Conservation (phyloP, 108 stramenopile species). For the Chaetoceros muelleri region DNA sequence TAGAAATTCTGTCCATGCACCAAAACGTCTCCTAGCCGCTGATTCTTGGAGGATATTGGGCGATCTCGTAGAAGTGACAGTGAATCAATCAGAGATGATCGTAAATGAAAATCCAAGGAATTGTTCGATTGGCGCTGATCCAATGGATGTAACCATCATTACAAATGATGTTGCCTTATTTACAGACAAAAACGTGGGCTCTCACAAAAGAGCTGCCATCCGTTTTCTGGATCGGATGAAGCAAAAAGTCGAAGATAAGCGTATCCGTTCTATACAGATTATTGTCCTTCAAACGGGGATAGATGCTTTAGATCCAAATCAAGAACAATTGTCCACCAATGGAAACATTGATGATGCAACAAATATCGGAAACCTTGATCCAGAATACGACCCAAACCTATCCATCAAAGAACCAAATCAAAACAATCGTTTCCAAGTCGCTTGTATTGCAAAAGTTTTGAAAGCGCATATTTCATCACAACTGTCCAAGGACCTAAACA, state of each 20-base stretch:
- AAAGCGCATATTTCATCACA: neutral
- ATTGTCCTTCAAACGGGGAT: constrained; percentile 10
- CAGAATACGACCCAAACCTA: neutral
- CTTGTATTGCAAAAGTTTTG: neutral
- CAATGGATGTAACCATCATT: constrained; percentile 10
- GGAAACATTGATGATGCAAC: neutral
- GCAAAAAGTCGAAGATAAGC: constrained; percentile 1
- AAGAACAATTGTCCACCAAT: too few species aligned
- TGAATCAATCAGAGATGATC: constrained; percentile 1
- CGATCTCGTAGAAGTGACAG: neutral
- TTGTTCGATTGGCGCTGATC: neutral
- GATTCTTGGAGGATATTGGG: constrained; percentile 6
- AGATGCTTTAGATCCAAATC: neutral
- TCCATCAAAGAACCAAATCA: neutral
- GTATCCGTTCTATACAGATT: constrained; percentile 13
- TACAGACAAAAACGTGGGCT: constrained; percentile 4
- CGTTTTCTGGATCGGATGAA: constrained; percentile 15
- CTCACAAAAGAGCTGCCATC: constrained; percentile 14
- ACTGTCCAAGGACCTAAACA: neutral
- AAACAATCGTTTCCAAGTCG: neutral
- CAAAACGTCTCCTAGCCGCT: constrained; percentile 14
- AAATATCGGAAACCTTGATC: neutral
- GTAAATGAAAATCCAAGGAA: too few species aligned
- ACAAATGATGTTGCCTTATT: constrained; percentile 19
- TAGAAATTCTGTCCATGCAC: constrained; percentile 8